Percentiles rank a stretch among this genome's conserved stretches.
Evolutionary conservation across 371 early-diverging fungal species (phyloP).

Genomic region (Zopfochytrium polystomum): DNA sequence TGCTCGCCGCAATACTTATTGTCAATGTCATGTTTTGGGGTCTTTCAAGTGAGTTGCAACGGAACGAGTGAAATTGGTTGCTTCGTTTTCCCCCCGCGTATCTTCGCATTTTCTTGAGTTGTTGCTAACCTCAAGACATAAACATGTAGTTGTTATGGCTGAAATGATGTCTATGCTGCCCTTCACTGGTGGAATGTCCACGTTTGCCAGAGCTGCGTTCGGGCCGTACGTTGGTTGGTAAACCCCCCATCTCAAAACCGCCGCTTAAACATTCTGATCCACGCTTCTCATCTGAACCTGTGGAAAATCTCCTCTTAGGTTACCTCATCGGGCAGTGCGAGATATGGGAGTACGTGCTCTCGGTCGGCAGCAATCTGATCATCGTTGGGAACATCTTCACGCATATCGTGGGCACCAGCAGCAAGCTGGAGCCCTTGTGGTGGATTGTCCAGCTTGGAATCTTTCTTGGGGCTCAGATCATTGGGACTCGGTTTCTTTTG

Average conservation of each 20-base stretch:
- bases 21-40: neutral
- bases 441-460: conserved; percentile 4
- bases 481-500: neutral
- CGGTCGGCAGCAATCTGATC: conserved; percentile 1
- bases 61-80: too few species aligned
- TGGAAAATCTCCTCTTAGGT: neutral
- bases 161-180: conserved; percentile 17
- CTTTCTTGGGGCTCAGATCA: neutral
- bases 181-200: conserved; percentile 16
- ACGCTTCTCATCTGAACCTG: neutral
- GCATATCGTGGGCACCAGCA: neutral
- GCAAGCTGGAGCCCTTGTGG: conserved; percentile 2
- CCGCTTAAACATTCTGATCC: too few species aligned
- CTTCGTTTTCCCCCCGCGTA: too few species aligned
- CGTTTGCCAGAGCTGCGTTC: conserved; percentile 12
- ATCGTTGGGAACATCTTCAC: neutral
- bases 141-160: conserved; percentile 7
- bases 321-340: conserved; percentile 14
- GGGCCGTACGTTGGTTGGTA: conserved; percentile 19
- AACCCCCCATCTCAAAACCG: too few species aligned
- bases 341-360: conserved; percentile 7
- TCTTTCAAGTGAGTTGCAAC: neutral
- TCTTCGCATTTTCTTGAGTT: neutral
- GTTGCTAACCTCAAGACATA: too few species aligned
- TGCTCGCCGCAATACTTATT: neutral